Base-by-base conservation (phyloP, 352 stramenopile genomes). In the Phytophthora litchii region DNA sequence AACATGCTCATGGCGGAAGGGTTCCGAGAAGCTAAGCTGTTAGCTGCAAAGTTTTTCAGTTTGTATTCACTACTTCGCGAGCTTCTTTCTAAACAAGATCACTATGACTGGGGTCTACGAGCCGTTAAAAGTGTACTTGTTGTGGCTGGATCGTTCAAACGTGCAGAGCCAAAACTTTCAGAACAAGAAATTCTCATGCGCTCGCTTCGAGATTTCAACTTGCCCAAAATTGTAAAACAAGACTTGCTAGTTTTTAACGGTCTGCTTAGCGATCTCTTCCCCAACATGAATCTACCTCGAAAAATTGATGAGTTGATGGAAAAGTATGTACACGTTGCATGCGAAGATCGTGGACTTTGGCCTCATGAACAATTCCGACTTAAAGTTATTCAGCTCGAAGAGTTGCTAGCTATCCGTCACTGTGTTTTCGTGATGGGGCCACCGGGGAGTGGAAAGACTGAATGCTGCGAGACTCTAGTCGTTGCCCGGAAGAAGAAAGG, bases 1-100 rank as follows among this genome's bases (percentile, higher is more conserved):
- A 98, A 98, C 56, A 98, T 98, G 91, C 80, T 98, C 13, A 98
- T 98, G 94, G 93, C 92, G 12, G 90, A 98, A 61, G 95, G 95
- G 2, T 98, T 98, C 64, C 83, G 89, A 54, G 80, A 97, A 38
- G 92, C 93, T 7, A 98, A 98, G 60, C 45, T 90, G 12, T 75
- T 98, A 4, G 94, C 95, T 4, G 92, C 88, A 37, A 98, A 98
- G 66, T 98, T 98, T 42, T 97, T 96, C 55, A 95, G 89, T 41
- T 67, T 98, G 4, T 98, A 98, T 62, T 96, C 90, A 29, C 73
- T 98, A 21, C 74, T 98, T 10, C 80, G 90, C 35, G 92, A 98
- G 58, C 73, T 98, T 16, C 75, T 98, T 0, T 97, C 89, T 1
- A 97, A 98, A 60, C 91, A 98, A 64, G 83, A 96, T 54, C 95